phyloP scores from a whole-genome alignment of 2,329 filamentous ascomycete genomes.

The Arthrobotrys conoides region DNA sequence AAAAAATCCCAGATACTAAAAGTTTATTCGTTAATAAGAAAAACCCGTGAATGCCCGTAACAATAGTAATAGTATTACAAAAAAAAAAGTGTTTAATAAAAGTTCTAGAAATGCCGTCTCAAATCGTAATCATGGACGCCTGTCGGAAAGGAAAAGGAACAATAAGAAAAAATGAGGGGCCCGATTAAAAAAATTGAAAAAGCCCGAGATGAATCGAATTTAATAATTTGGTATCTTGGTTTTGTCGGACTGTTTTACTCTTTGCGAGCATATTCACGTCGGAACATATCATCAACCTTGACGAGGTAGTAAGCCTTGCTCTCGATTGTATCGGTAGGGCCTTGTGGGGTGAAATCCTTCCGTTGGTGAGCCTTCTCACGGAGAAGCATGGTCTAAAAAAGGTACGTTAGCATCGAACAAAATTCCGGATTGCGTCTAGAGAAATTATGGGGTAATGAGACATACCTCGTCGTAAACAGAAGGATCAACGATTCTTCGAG shows the following conservation, averaged over 20 bases:
- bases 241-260: slow-evolving; percentile 69
- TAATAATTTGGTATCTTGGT: slow-evolving; percentile 9
- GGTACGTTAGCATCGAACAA: slow-evolving; percentile 63
- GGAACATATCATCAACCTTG: slow-evolving; percentile 88
- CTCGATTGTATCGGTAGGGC: slow-evolving; percentile 76
- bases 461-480: slow-evolving; percentile 81
- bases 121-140: slow-evolving; percentile 51
- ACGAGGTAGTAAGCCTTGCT: slow-evolving; percentile 83
- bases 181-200: slow-evolving; percentile 27
- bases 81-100: slow-evolving; percentile 14
- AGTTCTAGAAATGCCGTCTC: slow-evolving; percentile 40
- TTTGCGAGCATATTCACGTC: slow-evolving; percentile 82
- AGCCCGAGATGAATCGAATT: slow-evolving; percentile 11
- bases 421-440: slow-evolving; percentile 25
- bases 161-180: slow-evolving; percentile 8
- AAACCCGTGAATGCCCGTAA: slow-evolving; percentile 46
- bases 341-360: slow-evolving; percentile 81
- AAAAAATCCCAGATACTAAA: slow-evolving; percentile 23
- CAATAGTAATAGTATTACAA: slow-evolving; percentile 52
- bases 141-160: slow-evolving; percentile 31
- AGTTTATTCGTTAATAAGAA: slow-evolving; percentile 20
- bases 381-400: slow-evolving; percentile 79
- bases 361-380: slow-evolving; percentile 86
- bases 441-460: slow-evolving; percentile 58
- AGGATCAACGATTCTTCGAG: slow-evolving; percentile 77